Percentiles rank a stretch among this genome's conserved stretches.
Conservation (phyloP, 2,329 filamentous ascomycete genomes). For the Diplodia sapinea region DNA sequence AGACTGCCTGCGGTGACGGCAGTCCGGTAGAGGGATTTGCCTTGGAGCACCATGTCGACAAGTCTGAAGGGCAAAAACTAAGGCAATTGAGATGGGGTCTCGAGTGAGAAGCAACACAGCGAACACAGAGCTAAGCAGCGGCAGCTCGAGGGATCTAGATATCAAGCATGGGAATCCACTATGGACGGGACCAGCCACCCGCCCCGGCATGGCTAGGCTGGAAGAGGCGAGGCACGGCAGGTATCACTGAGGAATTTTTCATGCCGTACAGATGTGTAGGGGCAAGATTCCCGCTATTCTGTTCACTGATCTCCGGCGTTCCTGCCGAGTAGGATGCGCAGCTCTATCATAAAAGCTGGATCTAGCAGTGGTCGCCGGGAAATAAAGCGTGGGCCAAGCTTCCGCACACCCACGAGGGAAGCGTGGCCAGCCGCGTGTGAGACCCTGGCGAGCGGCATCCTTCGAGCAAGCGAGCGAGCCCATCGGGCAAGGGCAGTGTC, state of each 20-base stretch:
- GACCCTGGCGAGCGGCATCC: slow-evolving; percentile 18
- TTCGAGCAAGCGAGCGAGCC: slow-evolving; percentile 12
- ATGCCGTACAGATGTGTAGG: background rate
- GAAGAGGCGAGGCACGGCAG: background rate
- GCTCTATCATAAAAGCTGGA: slow-evolving; percentile 20
- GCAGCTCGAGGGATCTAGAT: slow-evolving; percentile 15
- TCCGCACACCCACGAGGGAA: slow-evolving; percentile 7
- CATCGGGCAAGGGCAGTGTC: background rate
- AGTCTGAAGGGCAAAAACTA: slow-evolving; percentile 3
- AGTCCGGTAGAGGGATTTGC: slow-evolving; percentile 27
- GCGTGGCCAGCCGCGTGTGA: slow-evolving; percentile 9
- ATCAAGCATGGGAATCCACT: background rate
- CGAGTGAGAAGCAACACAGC: background rate
- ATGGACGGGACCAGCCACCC: background rate
- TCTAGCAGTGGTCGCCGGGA: background rate
- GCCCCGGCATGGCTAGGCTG: background rate
- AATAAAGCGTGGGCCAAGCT: slow-evolving; percentile 18
- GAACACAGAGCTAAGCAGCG: slow-evolving; percentile 5
- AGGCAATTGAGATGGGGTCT: slow-evolving; percentile 3
- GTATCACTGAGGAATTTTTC: slow-evolving; percentile 16
- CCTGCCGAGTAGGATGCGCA: slow-evolving; percentile 1
- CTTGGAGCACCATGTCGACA: slow-evolving; percentile 29
- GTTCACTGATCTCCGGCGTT: background rate
- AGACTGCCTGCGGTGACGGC: slow-evolving; percentile 34
- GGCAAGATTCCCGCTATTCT: slow-evolving; percentile 11